phyloP scores from a whole-genome alignment of 179 eudicot species.

The Beta macrorhiza region DNA sequence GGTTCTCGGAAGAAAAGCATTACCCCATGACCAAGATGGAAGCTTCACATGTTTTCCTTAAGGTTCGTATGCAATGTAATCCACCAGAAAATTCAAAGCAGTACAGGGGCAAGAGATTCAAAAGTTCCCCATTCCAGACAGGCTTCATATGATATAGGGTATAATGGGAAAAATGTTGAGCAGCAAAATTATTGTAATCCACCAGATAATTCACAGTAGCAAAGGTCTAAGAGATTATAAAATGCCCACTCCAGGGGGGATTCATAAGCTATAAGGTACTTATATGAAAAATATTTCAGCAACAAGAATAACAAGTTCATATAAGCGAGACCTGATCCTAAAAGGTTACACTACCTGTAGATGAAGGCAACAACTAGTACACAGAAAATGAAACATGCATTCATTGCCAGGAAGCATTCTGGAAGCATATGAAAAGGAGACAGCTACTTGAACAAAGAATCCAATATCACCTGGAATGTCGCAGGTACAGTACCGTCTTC shows the following conservation, averaged over 20 bases:
- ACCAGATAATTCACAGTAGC: no score
- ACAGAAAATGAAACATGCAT: background rate
- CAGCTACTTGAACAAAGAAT: background rate
- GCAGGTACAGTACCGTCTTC: conserved; percentile 97
- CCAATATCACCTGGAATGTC: conserved; percentile 75
- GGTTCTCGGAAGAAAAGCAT: background rate
- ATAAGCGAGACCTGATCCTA: background rate
- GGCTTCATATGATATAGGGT: no score
- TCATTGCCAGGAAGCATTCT: background rate
- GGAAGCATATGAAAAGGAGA: background rate
- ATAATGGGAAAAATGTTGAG: no score
- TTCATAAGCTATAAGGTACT: background rate
- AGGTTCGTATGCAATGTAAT: background rate
- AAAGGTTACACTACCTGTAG: background rate
- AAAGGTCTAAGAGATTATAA: no score
- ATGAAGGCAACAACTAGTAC: background rate
- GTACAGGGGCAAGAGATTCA: background rate
- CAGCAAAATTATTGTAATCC: no score
- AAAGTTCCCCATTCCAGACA: no score
- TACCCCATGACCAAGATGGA: background rate
- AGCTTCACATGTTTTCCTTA: background rate
- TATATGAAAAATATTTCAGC: background rate
- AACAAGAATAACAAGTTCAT: background rate
- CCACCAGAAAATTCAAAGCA: background rate
- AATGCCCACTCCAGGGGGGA: background rate